Conservation (phyloP, 495 filamentous ascomycete species). For the Neurospora tetrasperma region DNA sequence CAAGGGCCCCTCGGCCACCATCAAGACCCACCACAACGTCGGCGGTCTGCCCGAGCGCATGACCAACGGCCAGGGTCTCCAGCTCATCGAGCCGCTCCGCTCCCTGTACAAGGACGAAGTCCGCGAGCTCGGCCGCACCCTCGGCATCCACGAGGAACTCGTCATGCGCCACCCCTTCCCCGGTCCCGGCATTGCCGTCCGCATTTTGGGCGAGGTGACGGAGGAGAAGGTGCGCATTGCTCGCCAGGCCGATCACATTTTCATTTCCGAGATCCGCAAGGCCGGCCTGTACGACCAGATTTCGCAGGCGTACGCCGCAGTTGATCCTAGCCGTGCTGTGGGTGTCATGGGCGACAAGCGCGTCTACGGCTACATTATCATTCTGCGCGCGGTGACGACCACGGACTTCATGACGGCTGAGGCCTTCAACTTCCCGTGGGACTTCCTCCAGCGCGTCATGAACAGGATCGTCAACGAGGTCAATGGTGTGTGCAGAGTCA, state of each 20-base stretch:
- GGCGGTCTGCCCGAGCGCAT: slow-evolving; percentile 50
- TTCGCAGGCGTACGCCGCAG: slow-evolving; percentile 59
- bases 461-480: slow-evolving; percentile 80
- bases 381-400: slow-evolving; percentile 63
- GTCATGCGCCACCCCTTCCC: slow-evolving; percentile 82
- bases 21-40: slow-evolving; percentile 79
- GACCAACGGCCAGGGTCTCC: slow-evolving; percentile 22
- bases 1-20: slow-evolving; percentile 71
- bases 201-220: slow-evolving; percentile 83
- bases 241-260: slow-evolving; percentile 76
- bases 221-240: slow-evolving; percentile 69
- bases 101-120: slow-evolving; percentile 82
- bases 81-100: slow-evolving; percentile 59
- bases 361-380: slow-evolving; percentile 38
- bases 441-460: slow-evolving; percentile 58
- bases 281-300: slow-evolving; percentile 72
- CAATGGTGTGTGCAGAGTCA: slow-evolving; percentile 44
- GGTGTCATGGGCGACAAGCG: slow-evolving; percentile 53
- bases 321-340: slow-evolving; percentile 58
- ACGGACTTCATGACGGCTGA: slow-evolving; percentile 71
- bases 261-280: slow-evolving; percentile 74
- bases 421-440: slow-evolving; percentile 53
- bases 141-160: slow-evolving; percentile 67
- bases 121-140: slow-evolving; percentile 61
- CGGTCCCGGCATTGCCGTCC: slow-evolving; percentile 76